Evolutionary conservation across 129 eudicot species (phyloP).

Genomic region (Arctium lappa): DNA sequence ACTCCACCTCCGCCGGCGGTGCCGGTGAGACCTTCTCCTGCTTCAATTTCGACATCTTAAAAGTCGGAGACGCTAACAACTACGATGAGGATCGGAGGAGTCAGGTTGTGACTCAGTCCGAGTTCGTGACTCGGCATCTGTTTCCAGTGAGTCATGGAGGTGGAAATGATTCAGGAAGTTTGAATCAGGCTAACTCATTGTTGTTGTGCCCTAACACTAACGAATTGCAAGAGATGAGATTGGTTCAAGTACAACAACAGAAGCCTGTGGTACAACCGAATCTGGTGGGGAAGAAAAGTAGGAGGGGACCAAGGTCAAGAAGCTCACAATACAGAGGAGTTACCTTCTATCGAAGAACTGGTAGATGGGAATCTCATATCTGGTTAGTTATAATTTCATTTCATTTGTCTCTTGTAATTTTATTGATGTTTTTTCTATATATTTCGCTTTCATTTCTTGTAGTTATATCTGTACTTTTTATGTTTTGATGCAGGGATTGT

Average conservation of each 20-base stretch:
- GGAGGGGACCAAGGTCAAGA: constrained; percentile 84
- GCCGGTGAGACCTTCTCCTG: constrained; percentile 14
- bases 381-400: constrained; percentile 39
- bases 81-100: constrained; percentile 15
- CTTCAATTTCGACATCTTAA: constrained; percentile 52
- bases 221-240: constrained; percentile 31
- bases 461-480: constrained; percentile 21
- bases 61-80: constrained; percentile 19
- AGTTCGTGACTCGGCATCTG: constrained; percentile 60
- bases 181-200: constrained; percentile 20
- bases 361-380: constrained; percentile 92
- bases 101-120: constrained; percentile 22
- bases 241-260: constrained; percentile 30
- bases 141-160: constrained; percentile 45
- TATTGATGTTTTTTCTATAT: not conserved
- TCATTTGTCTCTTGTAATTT: not conserved
- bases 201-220: constrained; percentile 20
- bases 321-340: constrained; percentile 93
- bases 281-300: constrained; percentile 47
- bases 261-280: constrained; percentile 30
- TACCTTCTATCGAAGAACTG: constrained; percentile 79
- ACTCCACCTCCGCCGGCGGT: constrained; percentile 34
- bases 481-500: constrained; percentile 67
- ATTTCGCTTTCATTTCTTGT: not conserved
- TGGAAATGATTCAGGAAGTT: constrained; percentile 2